These are phyloP conservation scores for Candida arabinofermentans DNA, from an alignment of 805 yeast genomes.

Conservation along the genomic window DNA sequence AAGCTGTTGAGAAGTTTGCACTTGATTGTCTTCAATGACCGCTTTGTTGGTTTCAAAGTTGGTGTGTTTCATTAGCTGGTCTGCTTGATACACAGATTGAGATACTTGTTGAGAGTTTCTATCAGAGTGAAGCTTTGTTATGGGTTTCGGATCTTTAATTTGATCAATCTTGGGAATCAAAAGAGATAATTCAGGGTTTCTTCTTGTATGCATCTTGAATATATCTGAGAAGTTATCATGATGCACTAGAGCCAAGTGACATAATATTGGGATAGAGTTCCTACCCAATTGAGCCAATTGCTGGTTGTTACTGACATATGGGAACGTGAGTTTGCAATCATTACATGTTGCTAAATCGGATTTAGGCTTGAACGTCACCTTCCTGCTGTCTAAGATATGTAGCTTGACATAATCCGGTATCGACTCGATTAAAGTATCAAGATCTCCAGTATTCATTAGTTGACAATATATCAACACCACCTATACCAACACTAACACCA, in stretches of 20 bases:
- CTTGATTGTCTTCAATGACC: too few species aligned
- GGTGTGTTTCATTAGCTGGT: too few species aligned
- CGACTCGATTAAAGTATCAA: background rate
- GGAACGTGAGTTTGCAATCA: background rate
- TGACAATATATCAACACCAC: too few species aligned
- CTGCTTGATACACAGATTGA: too few species aligned
- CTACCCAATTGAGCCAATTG: background rate
- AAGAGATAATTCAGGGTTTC: background rate
- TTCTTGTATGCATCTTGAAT: background rate
- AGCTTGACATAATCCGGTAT: background rate
- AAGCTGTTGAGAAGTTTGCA: too few species aligned
- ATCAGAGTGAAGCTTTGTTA: too few species aligned
- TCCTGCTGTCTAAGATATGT: background rate
- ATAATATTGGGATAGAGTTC: background rate
- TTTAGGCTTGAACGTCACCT: background rate
- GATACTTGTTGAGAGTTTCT: too few species aligned
- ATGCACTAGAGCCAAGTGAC: background rate
- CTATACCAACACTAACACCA: too few species aligned
- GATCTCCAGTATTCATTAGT: background rate
- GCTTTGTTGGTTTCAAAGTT: too few species aligned
- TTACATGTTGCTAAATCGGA: background rate
- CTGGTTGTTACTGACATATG: background rate
- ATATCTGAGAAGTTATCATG: background rate
- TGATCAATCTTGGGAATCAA: background rate
- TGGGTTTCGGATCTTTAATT: too few species aligned